phyloP scores from a whole-genome alignment of 306 rosid species.

The Begonia loranthoides region DNA sequence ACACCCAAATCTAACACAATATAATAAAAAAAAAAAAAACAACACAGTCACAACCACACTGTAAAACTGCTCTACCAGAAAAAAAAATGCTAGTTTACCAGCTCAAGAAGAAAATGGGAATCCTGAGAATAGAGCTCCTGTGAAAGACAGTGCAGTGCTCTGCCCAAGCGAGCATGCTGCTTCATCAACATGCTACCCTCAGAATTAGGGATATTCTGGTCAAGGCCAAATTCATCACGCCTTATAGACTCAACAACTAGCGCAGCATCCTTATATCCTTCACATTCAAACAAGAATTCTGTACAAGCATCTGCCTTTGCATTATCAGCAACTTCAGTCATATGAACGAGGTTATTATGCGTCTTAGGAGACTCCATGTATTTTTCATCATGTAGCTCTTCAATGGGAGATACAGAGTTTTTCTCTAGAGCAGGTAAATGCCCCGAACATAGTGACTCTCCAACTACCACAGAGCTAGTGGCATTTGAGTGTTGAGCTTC shows the following conservation, averaged over 20 bases:
- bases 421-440: slow-evolving; percentile 27
- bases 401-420: slow-evolving; percentile 12
- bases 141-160: slow-evolving; percentile 97
- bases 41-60: background rate
- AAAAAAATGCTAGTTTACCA: slow-evolving; percentile 39
- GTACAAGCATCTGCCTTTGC: slow-evolving; percentile 15
- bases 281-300: slow-evolving; percentile 14
- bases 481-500: slow-evolving; percentile 24
- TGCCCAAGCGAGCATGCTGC: slow-evolving; percentile 96
- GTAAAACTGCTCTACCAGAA: background rate
- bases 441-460: slow-evolving; percentile 12
- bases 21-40: no score
- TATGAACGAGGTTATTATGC: slow-evolving; percentile 2
- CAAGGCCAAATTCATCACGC: slow-evolving; percentile 89
- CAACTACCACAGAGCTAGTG: slow-evolving; percentile 12
- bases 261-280: slow-evolving; percentile 42
- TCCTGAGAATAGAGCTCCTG: slow-evolving; percentile 95
- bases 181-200: slow-evolving; percentile 68
- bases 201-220: slow-evolving; percentile 41
- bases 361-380: slow-evolving; percentile 4
- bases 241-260: slow-evolving; percentile 68
- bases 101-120: slow-evolving; percentile 93
- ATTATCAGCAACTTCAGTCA: slow-evolving; percentile 18
- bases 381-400: slow-evolving; percentile 13
- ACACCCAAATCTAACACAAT: no score